phyloP scores from a whole-genome alignment of 257 asterid genomes.

The Gynochthodes officinalis region DNA sequence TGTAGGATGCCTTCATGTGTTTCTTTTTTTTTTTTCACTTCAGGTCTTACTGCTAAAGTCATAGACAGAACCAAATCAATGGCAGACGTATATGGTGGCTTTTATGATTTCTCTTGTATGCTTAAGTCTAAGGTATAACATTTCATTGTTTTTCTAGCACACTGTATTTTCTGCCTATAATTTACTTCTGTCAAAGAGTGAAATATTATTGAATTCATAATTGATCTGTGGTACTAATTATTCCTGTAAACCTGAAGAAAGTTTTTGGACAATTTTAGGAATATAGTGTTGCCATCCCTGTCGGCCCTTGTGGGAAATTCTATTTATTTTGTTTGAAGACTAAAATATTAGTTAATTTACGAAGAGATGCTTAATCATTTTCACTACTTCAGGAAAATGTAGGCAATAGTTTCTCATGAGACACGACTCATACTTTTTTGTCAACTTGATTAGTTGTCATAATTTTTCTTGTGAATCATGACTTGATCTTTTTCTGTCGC shows the following conservation, averaged over 20 bases:
- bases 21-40: constrained; percentile 13
- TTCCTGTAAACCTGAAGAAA: background rate
- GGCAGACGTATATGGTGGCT: constrained; percentile 90
- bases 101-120: constrained; percentile 83
- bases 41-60: constrained; percentile 93
- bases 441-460: background rate
- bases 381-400: background rate
- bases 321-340: background rate
- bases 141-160: constrained; percentile 11
- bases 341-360: background rate
- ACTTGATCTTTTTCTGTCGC: background rate
- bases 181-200: background rate
- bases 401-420: background rate
- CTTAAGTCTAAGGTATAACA: constrained; percentile 74
- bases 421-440: background rate
- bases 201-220: background rate
- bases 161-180: background rate
- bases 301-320: background rate
- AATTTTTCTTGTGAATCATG: background rate
- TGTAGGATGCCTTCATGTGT: background rate
- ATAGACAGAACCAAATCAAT: constrained; percentile 71
- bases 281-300: background rate
- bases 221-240: background rate
- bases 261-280: background rate
- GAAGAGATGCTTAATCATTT: background rate